phyloP scores from a whole-genome alignment of 352 stramenopile genomes.

The Phytophthora sp. region DNA sequence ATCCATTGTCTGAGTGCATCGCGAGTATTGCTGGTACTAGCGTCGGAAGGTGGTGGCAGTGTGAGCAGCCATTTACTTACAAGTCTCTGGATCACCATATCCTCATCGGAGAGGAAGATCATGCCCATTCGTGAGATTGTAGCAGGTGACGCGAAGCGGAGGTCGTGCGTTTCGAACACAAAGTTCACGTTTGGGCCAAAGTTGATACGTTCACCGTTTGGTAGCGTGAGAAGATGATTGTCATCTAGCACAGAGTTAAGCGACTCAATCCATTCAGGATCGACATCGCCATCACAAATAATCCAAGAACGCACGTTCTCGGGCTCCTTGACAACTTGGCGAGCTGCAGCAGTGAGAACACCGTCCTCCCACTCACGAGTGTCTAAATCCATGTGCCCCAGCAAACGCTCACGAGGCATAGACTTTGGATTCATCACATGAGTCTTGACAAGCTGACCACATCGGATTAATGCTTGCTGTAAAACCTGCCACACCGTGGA shows the following conservation, averaged over 20 bases:
- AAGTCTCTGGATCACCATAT: slow-evolving; percentile 79
- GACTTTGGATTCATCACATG: slow-evolving; percentile 98
- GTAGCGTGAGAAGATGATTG: slow-evolving; percentile 96
- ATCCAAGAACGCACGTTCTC: slow-evolving; percentile 93
- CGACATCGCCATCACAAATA: slow-evolving; percentile 96
- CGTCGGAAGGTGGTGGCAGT: slow-evolving; percentile 22
- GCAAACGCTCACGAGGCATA: slow-evolving; percentile 91
- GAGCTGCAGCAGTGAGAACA: slow-evolving; percentile 92
- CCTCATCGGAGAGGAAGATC: slow-evolving; percentile 96
- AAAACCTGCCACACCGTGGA: slow-evolving; percentile 95
- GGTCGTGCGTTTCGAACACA: slow-evolving; percentile 96
- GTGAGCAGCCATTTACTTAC: slow-evolving; percentile 85
- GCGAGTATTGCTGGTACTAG: slow-evolving; percentile 31
- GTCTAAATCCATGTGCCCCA: slow-evolving; percentile 95
- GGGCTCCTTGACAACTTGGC: slow-evolving; percentile 92
- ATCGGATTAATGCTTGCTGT: slow-evolving; percentile 86
- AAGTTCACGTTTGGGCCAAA: slow-evolving; percentile 97
- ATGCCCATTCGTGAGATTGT: slow-evolving; percentile 97
- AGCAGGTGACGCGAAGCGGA: slow-evolving; percentile 94
- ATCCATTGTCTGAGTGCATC: slow-evolving; percentile 86
- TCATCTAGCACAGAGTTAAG: slow-evolving; percentile 97
- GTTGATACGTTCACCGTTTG: slow-evolving; percentile 96
- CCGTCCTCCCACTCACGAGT: slow-evolving; percentile 96
- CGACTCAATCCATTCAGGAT: slow-evolving; percentile 97
- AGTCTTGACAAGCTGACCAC: slow-evolving; percentile 88